Percentiles rank a stretch among this genome's conserved stretches.
Conservation (phyloP, 176 grass and related monocot genomes). For the Zoysia japonica region DNA sequence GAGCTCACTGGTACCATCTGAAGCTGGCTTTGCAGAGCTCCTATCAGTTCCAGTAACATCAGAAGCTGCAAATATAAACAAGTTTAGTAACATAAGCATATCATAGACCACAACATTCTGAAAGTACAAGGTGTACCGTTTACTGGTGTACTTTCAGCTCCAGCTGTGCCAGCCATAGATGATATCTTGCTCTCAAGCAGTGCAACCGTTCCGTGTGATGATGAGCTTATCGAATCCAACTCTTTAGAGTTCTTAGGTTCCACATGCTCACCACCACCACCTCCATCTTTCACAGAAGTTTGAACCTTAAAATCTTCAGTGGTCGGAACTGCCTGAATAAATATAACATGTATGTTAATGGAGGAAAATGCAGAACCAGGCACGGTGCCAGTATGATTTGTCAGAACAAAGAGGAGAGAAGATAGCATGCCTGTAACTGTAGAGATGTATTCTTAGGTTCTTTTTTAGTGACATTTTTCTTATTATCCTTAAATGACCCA, state of each 20-base stretch:
- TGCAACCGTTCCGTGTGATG: not conserved
- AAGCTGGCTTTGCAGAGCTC: conserved; percentile 28
- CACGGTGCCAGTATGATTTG: not conserved
- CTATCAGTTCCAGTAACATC: conserved; percentile 15
- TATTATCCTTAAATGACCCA: conserved; percentile 64
- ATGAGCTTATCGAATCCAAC: conserved; percentile 22
- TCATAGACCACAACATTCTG: not conserved
- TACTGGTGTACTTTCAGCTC: conserved; percentile 27
- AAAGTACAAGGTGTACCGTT: conserved; percentile 32
- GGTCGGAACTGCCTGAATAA: conserved; percentile 56
- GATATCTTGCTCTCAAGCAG: conserved; percentile 19
- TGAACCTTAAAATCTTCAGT: conserved; percentile 49
- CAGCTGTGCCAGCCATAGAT: not conserved
- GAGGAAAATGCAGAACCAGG: conserved; percentile 5
- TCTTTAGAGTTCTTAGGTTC: conserved; percentile 30
- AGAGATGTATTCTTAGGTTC: conserved; percentile 47
- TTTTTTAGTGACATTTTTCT: conserved; percentile 50
- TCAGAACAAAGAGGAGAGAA: not conserved
- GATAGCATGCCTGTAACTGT: conserved; percentile 51
- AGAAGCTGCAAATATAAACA: conserved; percentile 37
- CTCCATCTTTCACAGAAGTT: conserved; percentile 39
- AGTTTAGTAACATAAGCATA: conserved; percentile 21
- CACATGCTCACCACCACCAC: conserved; percentile 27
- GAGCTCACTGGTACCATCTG: conserved; percentile 18
- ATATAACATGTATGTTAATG: conserved; percentile 30